Conservation (phyloP, 441 rosid species). For the Aleurites moluccanus region DNA sequence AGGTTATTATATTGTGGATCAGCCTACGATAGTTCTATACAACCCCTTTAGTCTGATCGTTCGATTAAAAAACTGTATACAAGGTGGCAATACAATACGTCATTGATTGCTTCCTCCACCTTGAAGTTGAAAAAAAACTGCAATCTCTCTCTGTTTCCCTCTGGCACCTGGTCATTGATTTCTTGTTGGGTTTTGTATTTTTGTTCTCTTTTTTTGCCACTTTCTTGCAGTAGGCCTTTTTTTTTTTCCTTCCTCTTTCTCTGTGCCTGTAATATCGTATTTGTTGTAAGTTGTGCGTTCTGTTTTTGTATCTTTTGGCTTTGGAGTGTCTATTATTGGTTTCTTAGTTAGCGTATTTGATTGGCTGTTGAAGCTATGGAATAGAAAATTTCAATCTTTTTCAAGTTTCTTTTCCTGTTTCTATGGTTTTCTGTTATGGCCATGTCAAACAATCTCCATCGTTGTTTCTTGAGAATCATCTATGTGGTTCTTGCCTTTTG, state of each 20-base stretch:
- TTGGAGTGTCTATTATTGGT: too few species aligned
- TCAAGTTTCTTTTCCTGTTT: not conserved
- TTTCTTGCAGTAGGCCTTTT: not conserved
- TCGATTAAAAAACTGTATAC: not conserved
- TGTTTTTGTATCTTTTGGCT: too few species aligned
- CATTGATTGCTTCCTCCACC: not conserved
- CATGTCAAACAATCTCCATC: conserved; percentile 32
- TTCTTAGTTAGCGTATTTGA: too few species aligned
- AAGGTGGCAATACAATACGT: not conserved
- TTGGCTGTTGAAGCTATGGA: too few species aligned
- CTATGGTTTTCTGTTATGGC: conserved; percentile 37
- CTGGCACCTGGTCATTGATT: not conserved
- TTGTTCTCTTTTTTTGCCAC: not conserved
- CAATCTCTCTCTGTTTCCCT: not conserved
- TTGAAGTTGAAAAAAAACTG: not conserved
- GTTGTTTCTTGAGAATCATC: conserved; percentile 38
- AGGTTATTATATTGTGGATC: not conserved
- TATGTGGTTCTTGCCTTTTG: conserved; percentile 68
- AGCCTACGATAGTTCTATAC: not conserved
- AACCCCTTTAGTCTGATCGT: not conserved
- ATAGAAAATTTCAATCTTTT: too few species aligned
- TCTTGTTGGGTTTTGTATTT: not conserved
- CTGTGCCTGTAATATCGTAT: too few species aligned
- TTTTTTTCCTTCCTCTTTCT: not conserved
- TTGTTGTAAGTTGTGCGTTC: too few species aligned